Evolutionary conservation across 1,139 yeast genomes (phyloP), one percentile per base, ranked within the genome.

Genomic region (Entelexis sorbosivorans): DNA sequence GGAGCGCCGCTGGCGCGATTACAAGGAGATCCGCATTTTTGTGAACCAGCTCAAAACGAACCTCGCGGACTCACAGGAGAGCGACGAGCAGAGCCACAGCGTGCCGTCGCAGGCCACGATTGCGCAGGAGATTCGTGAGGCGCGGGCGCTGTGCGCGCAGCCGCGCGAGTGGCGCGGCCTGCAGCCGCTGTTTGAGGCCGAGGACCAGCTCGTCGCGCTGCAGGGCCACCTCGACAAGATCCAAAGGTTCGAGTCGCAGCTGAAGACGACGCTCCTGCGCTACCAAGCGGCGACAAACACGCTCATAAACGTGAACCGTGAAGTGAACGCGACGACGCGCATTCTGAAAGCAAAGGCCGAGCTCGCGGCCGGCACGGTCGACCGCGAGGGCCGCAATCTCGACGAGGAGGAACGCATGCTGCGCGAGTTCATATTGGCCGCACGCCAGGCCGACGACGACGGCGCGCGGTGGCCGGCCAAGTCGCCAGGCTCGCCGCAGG

Each of bases 321-420:
- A 44, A 13, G 13, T 34, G 10, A 34, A 34, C 24, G 47, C 39
- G 16, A 44, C 47, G 10, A 44, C 39, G 22, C 31, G 39, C 11
- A 33, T 34, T 16, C 17, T 44, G 20, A 14, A 11, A 9, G 39
- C 32, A 16, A 22, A 28, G 28, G 39, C 47, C 6, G 39, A 16
- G 24, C 32, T 33, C 11, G 39, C 47, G 13, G 32, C 47, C 9
- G 26, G 39, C 10, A 9, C 17, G 1, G 28, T 8, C n/a, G 39
- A 34, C 19, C 22, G 26, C 11, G 16, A 22, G 24, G 26, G 17
- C 11, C 45, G 44, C 17, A 39, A 40, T 31, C 38, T 52, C 7
- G 45, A 31, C 8, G 52, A 47, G 16, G 52, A 54, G 16, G 52
- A 50, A 35, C 38, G 24, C 19, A 29, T 38, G 24, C 44, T 53